phyloP scores from a whole-genome alignment of 805 yeast genomes.

The Metschnikowia lochheadii region DNA sequence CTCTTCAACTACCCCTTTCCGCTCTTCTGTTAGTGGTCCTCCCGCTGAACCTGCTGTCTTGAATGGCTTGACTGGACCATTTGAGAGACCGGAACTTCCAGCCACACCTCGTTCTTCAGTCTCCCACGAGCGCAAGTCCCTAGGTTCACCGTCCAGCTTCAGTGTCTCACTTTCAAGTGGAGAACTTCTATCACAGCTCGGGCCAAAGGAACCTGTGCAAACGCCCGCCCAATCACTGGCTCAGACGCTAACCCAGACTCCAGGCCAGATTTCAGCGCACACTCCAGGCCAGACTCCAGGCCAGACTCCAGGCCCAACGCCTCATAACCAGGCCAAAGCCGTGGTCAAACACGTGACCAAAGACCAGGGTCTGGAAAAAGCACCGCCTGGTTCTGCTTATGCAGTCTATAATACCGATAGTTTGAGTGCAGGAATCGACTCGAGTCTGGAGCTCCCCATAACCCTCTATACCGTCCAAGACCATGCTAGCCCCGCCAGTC shows the following conservation, averaged over 20 bases:
- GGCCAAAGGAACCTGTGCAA: background rate
- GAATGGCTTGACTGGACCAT: background rate
- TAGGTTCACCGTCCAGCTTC: background rate
- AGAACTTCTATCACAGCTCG: constrained; percentile 12
- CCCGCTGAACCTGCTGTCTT: no score
- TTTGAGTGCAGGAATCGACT: constrained; percentile 28
- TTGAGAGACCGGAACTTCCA: background rate
- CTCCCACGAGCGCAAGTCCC: background rate
- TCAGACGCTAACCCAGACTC: no score
- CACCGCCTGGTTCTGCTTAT: background rate
- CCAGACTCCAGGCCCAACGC: no score
- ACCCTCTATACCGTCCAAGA: constrained; percentile 31
- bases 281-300: no score
- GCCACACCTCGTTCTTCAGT: background rate
- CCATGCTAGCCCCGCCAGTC: constrained; percentile 5
- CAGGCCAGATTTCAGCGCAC: no score
- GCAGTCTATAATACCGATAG: constrained; percentile 4
- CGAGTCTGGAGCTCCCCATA: constrained; percentile 24
- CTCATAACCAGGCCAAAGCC: no score
- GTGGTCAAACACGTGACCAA: no score
- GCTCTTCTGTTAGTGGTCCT: no score
- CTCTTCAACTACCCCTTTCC: no score
- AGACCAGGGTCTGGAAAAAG: no score
- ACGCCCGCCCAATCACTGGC: no score
- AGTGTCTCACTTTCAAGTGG: constrained; percentile 20